Conservation (phyloP, 2,329 filamentous ascomycete species). For the Hypoxylon sp. region DNA sequence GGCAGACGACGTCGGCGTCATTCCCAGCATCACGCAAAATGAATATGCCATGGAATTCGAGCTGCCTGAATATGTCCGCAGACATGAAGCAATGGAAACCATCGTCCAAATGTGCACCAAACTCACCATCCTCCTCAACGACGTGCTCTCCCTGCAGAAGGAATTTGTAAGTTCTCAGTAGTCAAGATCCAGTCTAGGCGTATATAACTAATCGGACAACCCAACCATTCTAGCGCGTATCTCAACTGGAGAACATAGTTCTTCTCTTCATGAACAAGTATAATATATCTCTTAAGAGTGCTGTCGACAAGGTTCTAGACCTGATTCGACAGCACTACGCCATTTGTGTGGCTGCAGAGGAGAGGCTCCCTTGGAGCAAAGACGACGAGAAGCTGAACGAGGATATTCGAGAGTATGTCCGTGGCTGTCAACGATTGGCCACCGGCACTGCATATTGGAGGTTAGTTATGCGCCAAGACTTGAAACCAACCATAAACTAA, state of each 20-base stretch:
- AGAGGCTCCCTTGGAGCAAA: constrained; percentile 50
- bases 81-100: constrained; percentile 49
- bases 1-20: constrained; percentile 49
- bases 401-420: constrained; percentile 48
- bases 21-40: constrained; percentile 50
- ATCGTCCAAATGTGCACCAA: constrained; percentile 50
- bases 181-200: background rate
- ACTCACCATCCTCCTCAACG: constrained; percentile 48
- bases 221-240: constrained; percentile 42
- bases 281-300: constrained; percentile 42
- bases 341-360: constrained; percentile 48
- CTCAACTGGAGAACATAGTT: constrained; percentile 50
- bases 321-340: constrained; percentile 50
- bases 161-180: constrained; percentile 48
- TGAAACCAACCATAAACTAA: constrained; percentile 9
- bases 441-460: constrained; percentile 51
- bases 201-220: background rate
- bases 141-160: constrained; percentile 50
- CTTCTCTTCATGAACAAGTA: constrained; percentile 50
- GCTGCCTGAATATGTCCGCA: constrained; percentile 46
- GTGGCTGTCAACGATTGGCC: constrained; percentile 47
- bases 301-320: constrained; percentile 45
- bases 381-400: constrained; percentile 48
- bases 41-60: constrained; percentile 52
- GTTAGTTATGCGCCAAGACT: constrained; percentile 21